Base-by-base conservation (phyloP, 208 protist genomes). In the Crithidia sp. region DNA sequence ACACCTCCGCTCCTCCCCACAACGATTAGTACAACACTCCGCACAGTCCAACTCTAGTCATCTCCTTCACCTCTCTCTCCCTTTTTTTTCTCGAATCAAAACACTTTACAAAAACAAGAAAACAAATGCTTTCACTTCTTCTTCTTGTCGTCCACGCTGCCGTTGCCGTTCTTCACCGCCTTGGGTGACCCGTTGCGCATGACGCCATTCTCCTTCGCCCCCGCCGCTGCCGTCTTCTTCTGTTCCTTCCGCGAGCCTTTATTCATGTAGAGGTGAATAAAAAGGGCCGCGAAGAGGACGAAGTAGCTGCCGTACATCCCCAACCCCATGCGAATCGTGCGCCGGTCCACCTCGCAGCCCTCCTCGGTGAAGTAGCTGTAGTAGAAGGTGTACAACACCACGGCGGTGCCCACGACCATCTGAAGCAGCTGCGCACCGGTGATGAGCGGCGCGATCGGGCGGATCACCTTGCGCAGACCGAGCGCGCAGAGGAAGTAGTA, bases 281-380 rank as follows among this genome's bases (percentile, higher is more conserved):
- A 96, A n/a, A 98, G 80, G 36, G 82, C 70, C 5, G 68, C 67
- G 70, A 98, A 98, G 58, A 98, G 89, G 5, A 91, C 61, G 59
- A 91, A 92, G 79, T 98, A 98, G 12, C 77, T 85, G 60, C 80
- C 77, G 82, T 98, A 98, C 94, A 98, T 98, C 52, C 71, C 59
- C 13, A 97, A 36, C 12, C 93, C 92, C 55, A 92, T 71, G 69
- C 88, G 61, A 72, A 76, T 59, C 36, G 65, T 79, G 37, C 77
- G 76, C 57, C 81, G 55, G 64, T 83, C 57, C 36, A 62, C 60
- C n/a, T 83, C 76, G 56, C 88, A 93, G 57, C 85, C 90, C 10
- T 68, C 19, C 28, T 47, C 58, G 14, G 58, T 74, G 37, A 69
- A 67, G 68, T 83, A 83, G 12, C 77, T 59, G 58, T 90, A 81